Base-by-base conservation (phyloP, 768 basidiomycete genomes). In the Amanita muscaria region DNA sequence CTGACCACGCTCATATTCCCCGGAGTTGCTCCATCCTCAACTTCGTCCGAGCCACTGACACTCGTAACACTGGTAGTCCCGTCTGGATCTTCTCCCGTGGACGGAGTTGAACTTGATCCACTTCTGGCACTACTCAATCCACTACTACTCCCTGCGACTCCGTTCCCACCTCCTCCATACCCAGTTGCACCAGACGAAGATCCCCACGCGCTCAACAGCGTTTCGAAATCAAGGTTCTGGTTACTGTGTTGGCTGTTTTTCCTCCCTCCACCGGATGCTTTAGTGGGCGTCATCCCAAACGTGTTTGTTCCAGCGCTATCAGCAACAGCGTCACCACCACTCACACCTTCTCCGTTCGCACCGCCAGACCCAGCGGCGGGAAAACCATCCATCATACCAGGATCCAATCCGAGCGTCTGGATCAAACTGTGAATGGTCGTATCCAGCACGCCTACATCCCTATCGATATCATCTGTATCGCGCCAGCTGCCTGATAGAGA, bases 391-490 rank as follows among this genome's bases (percentile, higher is more conserved):
- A 72, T 51, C 8, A 63, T 27, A 9, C 38, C 47, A 15, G 79
- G 67, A 56, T 88, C 82, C 38, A 85, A 59, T 5, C 83, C 84
- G 36, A 89, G 71, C 38, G 73, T 73, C 50, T 83, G 70, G 23
- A 90, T 83, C 48, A 92, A 67, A 5, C 75, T 74, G 47, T 86
- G 74, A 33, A 93, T 79, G 48, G 76, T 79, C 10, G 63, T 66
- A 49, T 83, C 77, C 42, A 90, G 62, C 29, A 76, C 74, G 50
- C 81, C 79, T 21, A 91, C 84, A 45, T 87, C 83, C 36, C 73
- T 70, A 47, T 80, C 78, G 35, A 91, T 80, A 49, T 83, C 82
- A 21, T 69, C 57, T 0, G 85, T 68, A 25, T 67, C 70, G 37
- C 68, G 73, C 68, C 84, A 88, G 64, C 51, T 72, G 83, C 58